Base-by-base conservation (phyloP, 345 rosid genomes). In the Lagerstroemia speciosa region DNA sequence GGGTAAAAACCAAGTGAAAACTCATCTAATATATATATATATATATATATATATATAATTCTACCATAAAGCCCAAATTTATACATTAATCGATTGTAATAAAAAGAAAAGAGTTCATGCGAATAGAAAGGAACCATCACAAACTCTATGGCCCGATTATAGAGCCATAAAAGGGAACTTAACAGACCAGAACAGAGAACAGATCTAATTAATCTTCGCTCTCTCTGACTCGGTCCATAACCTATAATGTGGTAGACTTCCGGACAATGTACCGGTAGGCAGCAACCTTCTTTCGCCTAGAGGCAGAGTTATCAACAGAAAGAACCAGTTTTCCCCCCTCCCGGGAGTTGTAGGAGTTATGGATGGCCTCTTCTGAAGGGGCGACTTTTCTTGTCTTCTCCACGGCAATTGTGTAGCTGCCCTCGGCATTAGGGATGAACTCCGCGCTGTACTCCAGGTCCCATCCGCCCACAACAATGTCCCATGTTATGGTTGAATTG, bases 381-480 rank as follows among this genome's bases (percentile, higher is more conserved):
- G 71, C 69, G 69, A 91, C 68, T 72, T 83, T 89, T 73, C 83
- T 82, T 0, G 86, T 77, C 74, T 88, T 94, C 82, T 91, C 97
- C 0, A 94, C 97, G 0, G 93, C 96, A 0, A 94, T 83, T 5
- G 82, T 82, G 82, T 94, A 91, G 83, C 98, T 83, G 24, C 78
- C 90, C 67, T 83, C 85, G 0, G 87, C 90, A 22, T 80, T 86
- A 10, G 99, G 99, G 64, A 89, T 90, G 70, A 89, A 94, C 80
- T 94, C 99, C 32, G 96, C 96, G 9, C 89, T 91, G 82, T 94
- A 94, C 72, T 94, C 99, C 80, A 94, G 71, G 19, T 94, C 99
- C 99, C 99, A 94, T 30, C 97, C 99, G 36, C 99, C 99, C 14
- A 94, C 99, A 33, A 86, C 98, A 40, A 94, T 81, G 70, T 94